Evolutionary conservation across 2,329 filamentous ascomycete species (phyloP).

Genomic region (Exophiala sideris): DNA sequence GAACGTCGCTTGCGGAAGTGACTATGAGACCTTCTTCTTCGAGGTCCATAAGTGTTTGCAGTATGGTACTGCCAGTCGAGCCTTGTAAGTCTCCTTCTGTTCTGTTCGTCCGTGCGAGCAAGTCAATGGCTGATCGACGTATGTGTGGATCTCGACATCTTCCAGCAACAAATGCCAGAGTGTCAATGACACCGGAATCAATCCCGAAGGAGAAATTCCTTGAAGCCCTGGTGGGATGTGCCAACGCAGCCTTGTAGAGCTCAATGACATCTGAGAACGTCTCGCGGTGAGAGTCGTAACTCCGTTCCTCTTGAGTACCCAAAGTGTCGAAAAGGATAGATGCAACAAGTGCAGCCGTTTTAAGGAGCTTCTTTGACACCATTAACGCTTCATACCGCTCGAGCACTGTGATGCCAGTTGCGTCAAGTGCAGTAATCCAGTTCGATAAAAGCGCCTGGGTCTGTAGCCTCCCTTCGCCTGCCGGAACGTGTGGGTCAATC

Average conservation of each 20-base stretch:
- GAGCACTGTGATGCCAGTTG: conserved; percentile 7
- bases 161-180: conserved; percentile 30
- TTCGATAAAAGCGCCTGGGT: conserved; percentile 18
- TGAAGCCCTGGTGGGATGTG: conserved; percentile 13
- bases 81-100: conserved; percentile 27
- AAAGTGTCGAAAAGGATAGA: conserved; percentile 25
- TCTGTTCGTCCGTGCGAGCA: conserved; percentile 27
- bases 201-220: conserved; percentile 30
- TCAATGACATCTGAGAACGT: conserved; percentile 30
- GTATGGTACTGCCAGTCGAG: conserved; percentile 20
- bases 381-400: conserved; percentile 23
- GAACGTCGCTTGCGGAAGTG: conserved; percentile 18
- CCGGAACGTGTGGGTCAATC: conserved; percentile 4
- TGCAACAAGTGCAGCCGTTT: conserved; percentile 23
- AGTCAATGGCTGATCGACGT: conserved; percentile 29
- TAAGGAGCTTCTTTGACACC: conserved; percentile 24
- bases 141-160: conserved; percentile 32
- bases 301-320: conserved; percentile 18
- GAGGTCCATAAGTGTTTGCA: conserved; percentile 21
- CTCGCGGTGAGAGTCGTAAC: conserved; percentile 29
- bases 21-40: conserved; percentile 22
- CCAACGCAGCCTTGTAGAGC: conserved; percentile 28
- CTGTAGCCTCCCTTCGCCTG: conserved; percentile 11
- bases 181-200: conserved; percentile 31
- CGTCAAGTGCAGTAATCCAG: conserved; percentile 23